Conservation (phyloP, 73 alveolate genomes). For the Paraurostyla sp. region DNA sequence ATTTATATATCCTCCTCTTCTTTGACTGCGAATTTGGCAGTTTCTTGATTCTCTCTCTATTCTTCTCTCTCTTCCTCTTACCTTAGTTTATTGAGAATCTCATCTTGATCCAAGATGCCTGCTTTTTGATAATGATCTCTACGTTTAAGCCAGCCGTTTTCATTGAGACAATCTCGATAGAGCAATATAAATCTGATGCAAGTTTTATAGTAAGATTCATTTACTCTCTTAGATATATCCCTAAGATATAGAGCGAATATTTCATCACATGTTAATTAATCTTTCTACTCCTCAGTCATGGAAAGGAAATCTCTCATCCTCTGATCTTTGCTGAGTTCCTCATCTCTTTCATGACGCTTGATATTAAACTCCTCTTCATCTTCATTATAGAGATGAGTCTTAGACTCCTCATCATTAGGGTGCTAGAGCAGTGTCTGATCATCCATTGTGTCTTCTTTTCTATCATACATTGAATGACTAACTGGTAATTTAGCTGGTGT, state of each 20-base stretch:
- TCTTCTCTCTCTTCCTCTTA: conserved; percentile 42
- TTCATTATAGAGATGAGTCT: not conserved
- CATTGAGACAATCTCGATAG: conserved; percentile 69
- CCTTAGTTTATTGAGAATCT: conserved; percentile 35
- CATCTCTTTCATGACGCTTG: conserved; percentile 5
- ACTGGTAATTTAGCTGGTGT: not conserved
- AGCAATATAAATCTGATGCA: conserved; percentile 51
- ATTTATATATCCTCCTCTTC: not conserved
- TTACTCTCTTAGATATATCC: conserved; percentile 60
- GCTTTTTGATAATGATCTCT: conserved; percentile 56
- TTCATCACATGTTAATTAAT: conserved; percentile 64
- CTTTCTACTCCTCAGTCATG: conserved; percentile 70
- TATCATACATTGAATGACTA: not conserved
- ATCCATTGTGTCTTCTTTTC: not conserved
- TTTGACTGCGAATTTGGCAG: not conserved
- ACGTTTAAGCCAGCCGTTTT: conserved; percentile 65
- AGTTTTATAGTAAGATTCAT: conserved; percentile 57
- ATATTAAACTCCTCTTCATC: not conserved
- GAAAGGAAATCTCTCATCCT: conserved; percentile 58
- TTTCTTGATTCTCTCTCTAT: not conserved
- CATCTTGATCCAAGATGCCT: conserved; percentile 36
- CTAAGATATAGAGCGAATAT: conserved; percentile 60
- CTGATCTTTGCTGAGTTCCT: conserved; percentile 32
- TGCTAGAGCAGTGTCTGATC: too few species aligned
- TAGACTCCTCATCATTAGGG: not conserved